These are phyloP conservation scores for Begonia loranthoides DNA, from an alignment of 306 rosid genomes.

Conservation along the genomic window DNA sequence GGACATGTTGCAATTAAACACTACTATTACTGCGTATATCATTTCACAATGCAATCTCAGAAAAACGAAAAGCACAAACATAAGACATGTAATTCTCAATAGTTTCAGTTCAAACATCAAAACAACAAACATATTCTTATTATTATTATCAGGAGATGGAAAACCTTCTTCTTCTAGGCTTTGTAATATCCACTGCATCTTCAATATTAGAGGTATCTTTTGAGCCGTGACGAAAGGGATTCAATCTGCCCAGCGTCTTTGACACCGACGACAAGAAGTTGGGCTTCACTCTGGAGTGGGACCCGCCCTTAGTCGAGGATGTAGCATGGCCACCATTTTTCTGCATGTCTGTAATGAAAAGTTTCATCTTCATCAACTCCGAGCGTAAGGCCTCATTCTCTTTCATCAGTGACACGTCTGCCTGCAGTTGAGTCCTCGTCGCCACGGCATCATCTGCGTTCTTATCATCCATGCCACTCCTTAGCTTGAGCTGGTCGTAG, in stretches of 20 bases:
- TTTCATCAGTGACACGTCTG: slow-evolving; percentile 52
- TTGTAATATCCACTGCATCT: slow-evolving; percentile 38
- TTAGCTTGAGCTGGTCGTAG: slow-evolving; percentile 62
- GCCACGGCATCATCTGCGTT: slow-evolving; percentile 2
- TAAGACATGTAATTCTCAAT: too few relatives aligned
- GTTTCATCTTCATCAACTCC: slow-evolving; percentile 68
- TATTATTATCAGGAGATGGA: slow-evolving; percentile 29
- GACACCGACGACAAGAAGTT: slow-evolving; percentile 66
- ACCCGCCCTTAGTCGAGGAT: slow-evolving; percentile 2
- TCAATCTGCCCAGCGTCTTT: slow-evolving; percentile 55
- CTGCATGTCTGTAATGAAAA: slow-evolving; percentile 47
- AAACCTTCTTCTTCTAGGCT: slow-evolving; percentile 84
- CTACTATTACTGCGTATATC: too few relatives aligned
- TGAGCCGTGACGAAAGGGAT: slow-evolving; percentile 68
- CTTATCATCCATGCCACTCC: slow-evolving; percentile 42
- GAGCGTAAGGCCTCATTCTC: slow-evolving; percentile 65
- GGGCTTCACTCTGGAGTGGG: slow-evolving; percentile 13
- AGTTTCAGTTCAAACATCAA: too few relatives aligned
- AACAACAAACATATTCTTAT: too few relatives aligned
- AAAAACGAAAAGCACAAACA: too few relatives aligned
- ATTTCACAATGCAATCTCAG: too few relatives aligned
- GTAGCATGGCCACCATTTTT: slow-evolving; percentile 13
- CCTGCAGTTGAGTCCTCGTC: slow-evolving; percentile 37
- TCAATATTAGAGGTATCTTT: slow-evolving; percentile 59
- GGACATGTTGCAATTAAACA: too few relatives aligned